Base-by-base conservation (phyloP, 306 rosid genomes). In the Purshia tridentata region DNA sequence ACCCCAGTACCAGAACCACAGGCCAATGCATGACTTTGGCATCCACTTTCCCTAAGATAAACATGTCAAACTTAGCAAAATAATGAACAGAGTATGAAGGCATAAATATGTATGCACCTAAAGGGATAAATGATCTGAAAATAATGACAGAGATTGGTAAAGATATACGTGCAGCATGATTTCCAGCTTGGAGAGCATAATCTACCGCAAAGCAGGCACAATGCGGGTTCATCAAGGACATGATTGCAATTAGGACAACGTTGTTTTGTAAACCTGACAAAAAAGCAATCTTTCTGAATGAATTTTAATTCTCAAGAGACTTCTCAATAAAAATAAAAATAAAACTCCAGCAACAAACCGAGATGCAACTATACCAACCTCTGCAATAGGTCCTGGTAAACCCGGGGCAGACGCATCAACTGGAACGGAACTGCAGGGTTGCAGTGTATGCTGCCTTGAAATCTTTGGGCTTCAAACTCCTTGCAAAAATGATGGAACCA, bases 1-100 rank as follows among this genome's bases (percentile, higher is more conserved):
- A 95, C 81, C 65, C 93, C 98, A 70, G 92, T 95, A 70, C 98
- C 98, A 61, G 98, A 94, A 83, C 96, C 99, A 76, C 99, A 95
- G 73, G 84, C 65, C 81, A 70, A 69, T 14, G 99, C 95, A 86
- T 95, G 99, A 61, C 89, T 75, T 85, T 87, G 97, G 77, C 99
- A 91, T 77, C 89, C 98, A 76, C 87, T 91, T 84, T 84, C 89
- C 90, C 99, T 95, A 40, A 2, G 77, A 67, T 18, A n/a, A n/a
- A 60, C 47, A 65, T 40, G 62, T 77, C 74, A 77, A 72, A 80
- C 41, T 82, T 48, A 48, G 81, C 65, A 40, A 29, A 29, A 61
- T 23, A 67, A 81, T 45, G 53, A 13, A 51, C 59, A 73, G 66
- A 65, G 57, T 23, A 57, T 56, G 6, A 6, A 16, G 75, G 23